Percentiles rank a stretch among this genome's conserved stretches.
Conservation (phyloP, 2,329 filamentous ascomycete genomes). For the Acrocalymma vagum region DNA sequence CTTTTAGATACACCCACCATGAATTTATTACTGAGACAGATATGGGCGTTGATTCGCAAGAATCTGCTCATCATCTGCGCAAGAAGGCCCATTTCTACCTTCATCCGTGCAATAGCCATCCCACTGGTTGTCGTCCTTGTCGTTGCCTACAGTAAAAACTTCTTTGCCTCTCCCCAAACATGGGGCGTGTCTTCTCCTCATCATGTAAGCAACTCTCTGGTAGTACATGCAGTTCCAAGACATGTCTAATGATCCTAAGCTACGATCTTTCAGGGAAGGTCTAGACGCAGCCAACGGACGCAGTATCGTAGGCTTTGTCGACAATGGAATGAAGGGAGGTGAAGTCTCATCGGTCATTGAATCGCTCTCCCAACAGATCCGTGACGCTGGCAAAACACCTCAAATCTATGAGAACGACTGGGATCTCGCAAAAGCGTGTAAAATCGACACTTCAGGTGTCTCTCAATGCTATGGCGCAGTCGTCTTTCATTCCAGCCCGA, state of each 20-base stretch:
- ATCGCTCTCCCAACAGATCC: slow-evolving; percentile 23
- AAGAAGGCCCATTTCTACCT: slow-evolving; percentile 27
- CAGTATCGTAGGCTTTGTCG: slow-evolving; percentile 31
- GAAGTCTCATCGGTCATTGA: slow-evolving; percentile 28
- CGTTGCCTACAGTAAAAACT: slow-evolving; percentile 29
- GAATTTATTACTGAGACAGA: slow-evolving; percentile 28
- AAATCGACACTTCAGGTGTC: slow-evolving; percentile 12
- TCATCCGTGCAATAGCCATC: slow-evolving; percentile 31
- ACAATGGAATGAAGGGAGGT: slow-evolving; percentile 32
- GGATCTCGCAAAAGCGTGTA: slow-evolving; percentile 23
- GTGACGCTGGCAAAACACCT: slow-evolving; percentile 24
- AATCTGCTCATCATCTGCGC: slow-evolving; percentile 33
- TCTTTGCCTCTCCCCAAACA: slow-evolving; percentile 26
- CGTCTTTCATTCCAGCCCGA: slow-evolving; percentile 29
- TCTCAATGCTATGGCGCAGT: slow-evolving; percentile 29
- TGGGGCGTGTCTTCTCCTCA: slow-evolving; percentile 32
- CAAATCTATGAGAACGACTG: slow-evolving; percentile 16
- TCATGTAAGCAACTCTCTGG: slow-evolving; percentile 20
- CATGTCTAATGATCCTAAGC: slow-evolving; percentile 14
- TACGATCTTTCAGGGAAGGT: slow-evolving; percentile 26
- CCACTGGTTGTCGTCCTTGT: slow-evolving; percentile 31
- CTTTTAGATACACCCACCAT: too few relatives aligned
- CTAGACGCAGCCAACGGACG: slow-evolving; percentile 19
- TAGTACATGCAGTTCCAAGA: background rate
- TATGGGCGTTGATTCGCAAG: slow-evolving; percentile 34